Conservation (phyloP, 495 filamentous ascomycete species). For the Friedmanniomyces simplex region DNA sequence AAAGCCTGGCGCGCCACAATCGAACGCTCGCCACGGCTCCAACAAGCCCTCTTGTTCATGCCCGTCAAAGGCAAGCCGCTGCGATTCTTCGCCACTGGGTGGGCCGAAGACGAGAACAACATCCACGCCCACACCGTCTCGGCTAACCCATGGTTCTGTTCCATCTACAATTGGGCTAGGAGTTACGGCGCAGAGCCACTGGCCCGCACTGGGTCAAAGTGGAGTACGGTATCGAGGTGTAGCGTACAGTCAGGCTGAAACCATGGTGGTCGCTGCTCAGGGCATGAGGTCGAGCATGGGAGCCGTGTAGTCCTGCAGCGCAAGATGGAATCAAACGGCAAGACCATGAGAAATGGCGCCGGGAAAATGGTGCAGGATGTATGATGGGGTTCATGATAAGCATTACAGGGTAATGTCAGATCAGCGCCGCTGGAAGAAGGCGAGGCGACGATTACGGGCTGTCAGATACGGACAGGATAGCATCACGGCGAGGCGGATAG, state of each 20-base stretch:
- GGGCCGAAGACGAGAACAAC: background rate
- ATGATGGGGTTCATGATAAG: no score
- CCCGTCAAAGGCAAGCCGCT: background rate
- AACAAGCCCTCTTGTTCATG: background rate
- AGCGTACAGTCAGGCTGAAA: background rate
- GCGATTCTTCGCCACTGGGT: background rate
- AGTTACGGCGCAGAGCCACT: background rate
- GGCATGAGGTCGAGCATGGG: no score
- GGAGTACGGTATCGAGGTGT: background rate
- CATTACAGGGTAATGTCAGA: no score
- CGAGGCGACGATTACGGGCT: no score
- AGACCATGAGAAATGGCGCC: no score
- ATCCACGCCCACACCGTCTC: background rate
- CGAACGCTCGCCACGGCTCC: background rate
- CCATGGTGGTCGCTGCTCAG: background rate
- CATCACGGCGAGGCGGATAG: no score
- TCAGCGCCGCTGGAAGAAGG: no score
- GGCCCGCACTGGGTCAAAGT: background rate
- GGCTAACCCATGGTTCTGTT: background rate
- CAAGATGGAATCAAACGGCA: no score
- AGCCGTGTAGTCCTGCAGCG: no score
- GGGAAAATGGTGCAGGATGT: no score
- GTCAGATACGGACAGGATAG: background rate
- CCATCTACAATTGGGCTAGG: background rate
- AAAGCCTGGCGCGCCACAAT: background rate